phyloP scores from a whole-genome alignment of 2,329 filamentous ascomycete species.

The Sporothrix inflata region DNA sequence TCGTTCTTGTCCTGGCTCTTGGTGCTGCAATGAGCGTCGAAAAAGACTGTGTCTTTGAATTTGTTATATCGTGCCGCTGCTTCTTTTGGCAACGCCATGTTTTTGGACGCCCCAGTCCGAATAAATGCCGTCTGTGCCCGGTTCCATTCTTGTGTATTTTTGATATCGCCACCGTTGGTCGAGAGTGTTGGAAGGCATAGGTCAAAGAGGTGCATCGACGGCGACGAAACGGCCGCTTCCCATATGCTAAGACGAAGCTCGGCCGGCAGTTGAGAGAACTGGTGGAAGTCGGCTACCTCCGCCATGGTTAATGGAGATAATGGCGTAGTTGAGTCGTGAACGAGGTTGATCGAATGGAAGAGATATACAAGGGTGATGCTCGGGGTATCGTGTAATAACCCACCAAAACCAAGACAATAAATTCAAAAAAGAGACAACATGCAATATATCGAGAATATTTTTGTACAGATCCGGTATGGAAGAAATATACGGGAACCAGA shows the following conservation, averaged over 20 bases:
- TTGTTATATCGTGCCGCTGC: not conserved
- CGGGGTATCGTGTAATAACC: no score
- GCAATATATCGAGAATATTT: no score
- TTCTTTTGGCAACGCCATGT: not conserved
- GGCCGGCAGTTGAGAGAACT: conserved; percentile 34
- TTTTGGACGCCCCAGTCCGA: not conserved
- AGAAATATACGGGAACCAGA: not conserved
- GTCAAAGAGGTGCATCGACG: conserved; percentile 36
- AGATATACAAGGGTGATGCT: not conserved
- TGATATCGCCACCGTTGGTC: not conserved
- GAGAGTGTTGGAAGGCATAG: conserved; percentile 32
- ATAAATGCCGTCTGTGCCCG: not conserved
- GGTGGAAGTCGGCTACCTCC: conserved; percentile 26
- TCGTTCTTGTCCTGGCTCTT: conserved; percentile 16
- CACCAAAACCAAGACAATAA: no score
- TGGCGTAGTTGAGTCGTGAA: no score
- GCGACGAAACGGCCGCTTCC: conserved; percentile 32
- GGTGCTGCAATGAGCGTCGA: conserved; percentile 2
- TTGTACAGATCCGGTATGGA: no score
- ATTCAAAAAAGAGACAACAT: no score
- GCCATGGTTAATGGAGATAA: not conserved
- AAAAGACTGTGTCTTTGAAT: conserved; percentile 25
- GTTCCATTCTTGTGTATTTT: not conserved
- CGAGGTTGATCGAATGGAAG: not conserved
- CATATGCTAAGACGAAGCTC: conserved; percentile 37